Evolutionary conservation across 148 eudicot genomes (phyloP), one percentile per base, ranked within the genome.

Genomic region (Camellia lanceoleosa): DNA sequence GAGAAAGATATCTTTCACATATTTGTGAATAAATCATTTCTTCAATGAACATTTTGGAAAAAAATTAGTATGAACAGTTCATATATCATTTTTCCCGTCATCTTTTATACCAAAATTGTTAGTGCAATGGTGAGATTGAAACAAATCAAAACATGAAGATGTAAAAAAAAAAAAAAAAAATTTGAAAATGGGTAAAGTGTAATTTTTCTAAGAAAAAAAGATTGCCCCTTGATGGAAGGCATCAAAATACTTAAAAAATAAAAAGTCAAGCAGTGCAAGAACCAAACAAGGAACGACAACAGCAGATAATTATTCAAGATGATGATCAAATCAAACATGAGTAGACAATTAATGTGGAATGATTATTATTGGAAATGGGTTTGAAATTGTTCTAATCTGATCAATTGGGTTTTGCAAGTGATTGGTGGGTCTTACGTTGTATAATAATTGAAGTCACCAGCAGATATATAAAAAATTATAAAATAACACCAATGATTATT

Each of bases 401-500:
- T 30, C 38, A 46, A 13, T 19, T 55, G 16, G 14, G 5, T 54
- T 54, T 52, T 52, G 42, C 38, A 23, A 73, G 66, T 74, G 46
- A 44, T 43, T 56, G 44, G 73, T 74, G 82, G 74, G 71, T 19
- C 42, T 63, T 30, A 30, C 1, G 38, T 30, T 30, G 10, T 64
- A 75, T 10, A 70, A 38, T 58, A 54, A n/a, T 76, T 44, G 62
- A 73, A 73, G 46, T 18, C 42, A 15, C 12, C 1, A 3, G 46
- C 20, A 54, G 2, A 30, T 30, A 30, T 30, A 30, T 30, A 30
- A 30, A 18, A 10, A 54, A 51, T 4, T 72, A 15, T n/a, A 10
- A 52, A n/a, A 30, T 11, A 71, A 71, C 14, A 47, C 8, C 38
- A 71, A 49, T 71, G 75, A 49, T 71, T 71, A 71, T n/a, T 11